phyloP scores from a whole-genome alignment of 345 rosid species.

The Gynandropsis gynandra region DNA sequence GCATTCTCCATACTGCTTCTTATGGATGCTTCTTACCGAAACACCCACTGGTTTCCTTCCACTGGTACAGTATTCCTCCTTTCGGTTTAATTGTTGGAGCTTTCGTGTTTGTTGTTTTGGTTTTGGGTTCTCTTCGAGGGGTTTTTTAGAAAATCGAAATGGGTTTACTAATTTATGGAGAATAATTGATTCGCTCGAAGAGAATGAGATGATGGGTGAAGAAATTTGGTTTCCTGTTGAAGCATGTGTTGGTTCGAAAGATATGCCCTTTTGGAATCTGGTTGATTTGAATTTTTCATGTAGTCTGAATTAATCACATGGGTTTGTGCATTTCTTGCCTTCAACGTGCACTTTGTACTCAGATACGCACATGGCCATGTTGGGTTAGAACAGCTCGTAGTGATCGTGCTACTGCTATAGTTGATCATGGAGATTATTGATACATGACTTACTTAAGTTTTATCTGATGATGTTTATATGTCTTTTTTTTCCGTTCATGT shows the following conservation, averaged over 20 bases:
- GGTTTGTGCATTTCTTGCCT: no score
- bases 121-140: not conserved
- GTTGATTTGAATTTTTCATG: no score
- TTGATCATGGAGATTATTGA: no score
- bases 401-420: not conserved
- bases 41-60: slow-evolving; percentile 16
- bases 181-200: not conserved
- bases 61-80: slow-evolving; percentile 9
- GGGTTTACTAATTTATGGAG: slow-evolving; percentile 3
- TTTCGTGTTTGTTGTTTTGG: not conserved
- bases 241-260: slow-evolving; percentile 8
- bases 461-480: slow-evolving; percentile 1
- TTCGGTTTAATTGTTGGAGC: not conserved
- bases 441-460: not conserved
- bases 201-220: not conserved
- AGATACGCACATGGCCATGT: not conserved
- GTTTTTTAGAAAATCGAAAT: not conserved
- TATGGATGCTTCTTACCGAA: slow-evolving; percentile 24
- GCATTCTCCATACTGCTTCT: slow-evolving; percentile 4
- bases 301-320: no score
- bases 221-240: not conserved
- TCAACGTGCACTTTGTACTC: not conserved
- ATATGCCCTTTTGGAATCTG: not conserved
- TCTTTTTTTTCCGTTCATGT: not conserved
- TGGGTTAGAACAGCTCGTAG: not conserved